These are phyloP conservation scores for Eurotiales sp. DNA, from an alignment of 2,329 filamentous ascomycete genomes.

Conservation along the genomic window DNA sequence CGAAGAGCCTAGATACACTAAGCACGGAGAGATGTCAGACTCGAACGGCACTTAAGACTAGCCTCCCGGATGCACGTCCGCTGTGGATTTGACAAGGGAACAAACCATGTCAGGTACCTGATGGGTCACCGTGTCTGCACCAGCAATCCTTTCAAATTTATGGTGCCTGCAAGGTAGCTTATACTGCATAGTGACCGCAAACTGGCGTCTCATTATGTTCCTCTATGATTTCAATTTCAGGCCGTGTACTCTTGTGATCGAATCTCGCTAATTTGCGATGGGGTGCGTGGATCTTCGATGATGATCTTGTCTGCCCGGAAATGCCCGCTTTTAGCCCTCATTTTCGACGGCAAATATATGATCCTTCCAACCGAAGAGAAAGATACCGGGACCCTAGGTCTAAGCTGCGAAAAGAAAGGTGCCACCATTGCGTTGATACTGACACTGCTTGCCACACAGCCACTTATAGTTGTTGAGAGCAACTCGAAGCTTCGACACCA, in stretches of 20 bases:
- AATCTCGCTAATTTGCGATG: neutral
- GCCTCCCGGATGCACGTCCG: conserved; percentile 11
- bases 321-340: neutral
- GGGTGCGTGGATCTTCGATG: neutral
- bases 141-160: neutral
- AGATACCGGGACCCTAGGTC: too few species aligned
- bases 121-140: neutral
- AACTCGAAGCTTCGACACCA: neutral
- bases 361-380: neutral
- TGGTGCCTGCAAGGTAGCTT: neutral
- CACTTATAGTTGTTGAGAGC: neutral
- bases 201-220: neutral
- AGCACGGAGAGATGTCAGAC: too few species aligned
- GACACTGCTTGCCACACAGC: neutral
- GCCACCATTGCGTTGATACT: conserved; percentile 5
- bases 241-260: neutral
- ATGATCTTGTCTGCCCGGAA: neutral
- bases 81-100: conserved; percentile 2
- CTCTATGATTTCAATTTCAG: neutral
- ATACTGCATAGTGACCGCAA: neutral
- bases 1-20: neutral
- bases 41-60: conserved; percentile 13
- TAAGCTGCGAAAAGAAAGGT: too few species aligned
- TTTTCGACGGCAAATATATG: neutral
- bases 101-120: conserved; percentile 10